Base-by-base conservation (phyloP, 1,284 basidiomycete genomes). In the Anthracocystis setariae region DNA sequence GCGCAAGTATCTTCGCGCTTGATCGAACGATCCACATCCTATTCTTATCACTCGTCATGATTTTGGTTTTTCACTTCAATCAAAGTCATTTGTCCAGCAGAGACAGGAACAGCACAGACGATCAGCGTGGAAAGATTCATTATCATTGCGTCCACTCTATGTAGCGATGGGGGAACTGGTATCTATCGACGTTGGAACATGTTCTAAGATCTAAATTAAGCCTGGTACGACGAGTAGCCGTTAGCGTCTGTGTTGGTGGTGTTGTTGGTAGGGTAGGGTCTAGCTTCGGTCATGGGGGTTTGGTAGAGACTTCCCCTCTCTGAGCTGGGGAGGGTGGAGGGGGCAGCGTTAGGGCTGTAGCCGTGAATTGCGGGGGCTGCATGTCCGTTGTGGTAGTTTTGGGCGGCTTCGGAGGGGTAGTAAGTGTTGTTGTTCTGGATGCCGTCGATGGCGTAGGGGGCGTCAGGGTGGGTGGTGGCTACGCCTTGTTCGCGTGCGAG, bases 261-360 rank as follows among this genome's bases (percentile, higher is more conserved):
- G 49, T 55, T 51, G 63, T 60, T 56, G 37, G n/a, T n/a, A n/a
- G 57, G 57, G 27, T 60, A 57, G 5, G 57, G 58, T 5, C 58
- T 23, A 13, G 69, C 69, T 39, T 72, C 69, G 24, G 64, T 64
- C 69, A 72, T 67, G 25, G 60, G 63, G 5, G 69, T 62, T 29
- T 72, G 69, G 53, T 72, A 64, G n/a, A 72, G 64, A 46, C 59
- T 63, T 12, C 64, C 69, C 8, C 69, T 32, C 25, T 72, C 69
- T 17, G 51, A 56, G 17, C 50, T 39, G 4, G 69, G 63, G 7
- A 72, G 32, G 5, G 63, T 67, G n/a, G 51, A 55, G 20, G 56
- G 37, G 13, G 61, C 52, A 4, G 21, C 33, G 18, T 46, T 38
- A 12, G 66, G 55, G 60, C 58, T 69, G 17, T 23, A 17, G 2